Percentiles rank a stretch among this genome's conserved stretches.
Evolutionary conservation across 345 rosid species (phyloP).

Genomic region (Odontarrhena argentea): DNA sequence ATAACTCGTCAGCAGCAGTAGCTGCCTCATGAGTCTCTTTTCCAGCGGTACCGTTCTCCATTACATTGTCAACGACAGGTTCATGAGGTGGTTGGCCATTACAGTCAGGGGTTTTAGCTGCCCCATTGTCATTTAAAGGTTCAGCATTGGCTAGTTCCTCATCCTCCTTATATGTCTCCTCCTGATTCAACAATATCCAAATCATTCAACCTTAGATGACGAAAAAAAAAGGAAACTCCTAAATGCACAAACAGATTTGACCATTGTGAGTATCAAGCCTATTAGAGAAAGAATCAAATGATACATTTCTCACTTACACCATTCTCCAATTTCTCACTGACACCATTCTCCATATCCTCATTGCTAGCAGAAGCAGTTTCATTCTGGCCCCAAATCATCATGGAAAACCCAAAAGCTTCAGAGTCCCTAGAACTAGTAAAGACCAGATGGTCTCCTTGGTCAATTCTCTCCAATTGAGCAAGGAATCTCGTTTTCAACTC

Average conservation of each 20-base stretch:
- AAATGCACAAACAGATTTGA: not conserved
- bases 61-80: not conserved
- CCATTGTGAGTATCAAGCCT: not conserved
- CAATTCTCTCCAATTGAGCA: not conserved
- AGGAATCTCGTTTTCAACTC: conserved; percentile 23
- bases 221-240: too few relatives aligned
- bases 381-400: conserved; percentile 26
- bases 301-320: conserved; percentile 19
- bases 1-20: not conserved
- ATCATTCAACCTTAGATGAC: not conserved
- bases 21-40: conserved; percentile 11
- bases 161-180: not conserved
- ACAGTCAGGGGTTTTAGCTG: not conserved
- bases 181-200: conserved; percentile 23
- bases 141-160: conserved; percentile 3
- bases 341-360: not conserved
- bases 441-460: conserved; percentile 18
- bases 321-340: not conserved
- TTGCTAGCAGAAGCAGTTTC: not conserved
- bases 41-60: conserved; percentile 1
- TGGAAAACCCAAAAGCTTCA: conserved; percentile 33
- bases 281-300: not conserved
- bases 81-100: not conserved
- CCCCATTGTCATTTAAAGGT: conserved; percentile 1
- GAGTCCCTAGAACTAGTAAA: conserved; percentile 34